Evolutionary conservation across 306 rosid genomes (phyloP).

Genomic region (Rosa rugosa): DNA sequence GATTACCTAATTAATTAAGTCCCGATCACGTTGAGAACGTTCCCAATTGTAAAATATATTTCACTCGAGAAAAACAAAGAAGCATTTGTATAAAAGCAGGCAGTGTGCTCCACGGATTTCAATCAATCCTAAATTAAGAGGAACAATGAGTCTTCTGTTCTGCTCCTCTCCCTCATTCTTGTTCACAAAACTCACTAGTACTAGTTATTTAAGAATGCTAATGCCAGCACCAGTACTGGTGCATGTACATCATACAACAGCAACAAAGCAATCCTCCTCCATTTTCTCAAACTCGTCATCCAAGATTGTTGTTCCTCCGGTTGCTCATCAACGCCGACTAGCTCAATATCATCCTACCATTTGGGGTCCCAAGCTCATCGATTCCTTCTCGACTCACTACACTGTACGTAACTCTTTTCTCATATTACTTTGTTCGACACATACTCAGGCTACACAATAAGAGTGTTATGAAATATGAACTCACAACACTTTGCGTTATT

Average conservation of each 20-base stretch:
- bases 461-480: neutral
- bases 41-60: neutral
- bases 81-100: neutral
- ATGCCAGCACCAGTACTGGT: neutral
- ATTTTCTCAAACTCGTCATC: neutral
- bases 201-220: neutral
- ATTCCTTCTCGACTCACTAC: conserved; percentile 26
- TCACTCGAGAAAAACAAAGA: neutral
- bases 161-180: neutral
- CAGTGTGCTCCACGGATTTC: neutral
- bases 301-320: neutral
- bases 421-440: neutral
- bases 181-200: neutral
- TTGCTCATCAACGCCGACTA: conserved; percentile 14
- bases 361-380: conserved; percentile 26
- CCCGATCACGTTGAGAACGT: neutral
- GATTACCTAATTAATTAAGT: no score
- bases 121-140: neutral
- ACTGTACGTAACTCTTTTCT: neutral
- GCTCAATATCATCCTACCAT: conserved; percentile 32
- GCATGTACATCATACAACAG: neutral
- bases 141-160: neutral
- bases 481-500: neutral
- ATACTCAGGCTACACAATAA: neutral
- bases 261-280: neutral